Base-by-base conservation (phyloP, 192 early-diverging fungal species). In the Entomortierella chlamydospora region DNA sequence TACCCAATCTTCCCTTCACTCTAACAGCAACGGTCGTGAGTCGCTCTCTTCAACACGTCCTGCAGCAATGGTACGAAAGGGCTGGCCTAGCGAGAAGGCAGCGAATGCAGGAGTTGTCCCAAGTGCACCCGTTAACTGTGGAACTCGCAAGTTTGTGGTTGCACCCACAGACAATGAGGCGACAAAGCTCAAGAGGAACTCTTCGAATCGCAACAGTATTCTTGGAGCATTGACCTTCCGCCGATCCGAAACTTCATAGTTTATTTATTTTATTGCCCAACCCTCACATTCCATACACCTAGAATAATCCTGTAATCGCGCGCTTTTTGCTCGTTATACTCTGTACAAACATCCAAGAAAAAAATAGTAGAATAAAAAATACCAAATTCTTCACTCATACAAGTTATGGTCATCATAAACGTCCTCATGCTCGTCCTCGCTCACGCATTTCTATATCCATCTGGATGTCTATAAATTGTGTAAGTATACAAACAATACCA, bases 31-130 rank as follows among this genome's bases (percentile, higher is more conserved):
- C 23, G 72, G 72, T 28, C 72, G 72, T 20, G 74, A 78, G 30
- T 77, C 73, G 29, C 58, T 50, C 20, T 69, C 67, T 12, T 39
- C 74, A 3, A 52, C 57, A 8, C 41, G 74, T 4, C 74, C 74
- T 31, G 54, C 73, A 26, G 67, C 74, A 13, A 70, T 70, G 74
- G 74, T 78, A 0, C 66, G 74, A 26, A 78, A 78, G 59, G 74
- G 74, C 12, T 78, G 74, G 74, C 74, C 74, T 52, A 78, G 74
- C 37, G 74, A 78, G 61, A 78, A 78, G 56, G 74, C 74, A 0
- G 74, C 74, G 17, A 78, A 25, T 54, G 74, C 67, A 0, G 74
- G 74, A 12, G 74, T 78, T 26, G 74, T 78, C 0, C 74, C 74
- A 5, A 78, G 74, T 64, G 62, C 67, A 9, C 74, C 74, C 0